Evolutionary conservation across 495 filamentous ascomycete species (phyloP), one percentile per base, ranked within the genome.

Genomic region (Hypoxylon fragiforme): DNA sequence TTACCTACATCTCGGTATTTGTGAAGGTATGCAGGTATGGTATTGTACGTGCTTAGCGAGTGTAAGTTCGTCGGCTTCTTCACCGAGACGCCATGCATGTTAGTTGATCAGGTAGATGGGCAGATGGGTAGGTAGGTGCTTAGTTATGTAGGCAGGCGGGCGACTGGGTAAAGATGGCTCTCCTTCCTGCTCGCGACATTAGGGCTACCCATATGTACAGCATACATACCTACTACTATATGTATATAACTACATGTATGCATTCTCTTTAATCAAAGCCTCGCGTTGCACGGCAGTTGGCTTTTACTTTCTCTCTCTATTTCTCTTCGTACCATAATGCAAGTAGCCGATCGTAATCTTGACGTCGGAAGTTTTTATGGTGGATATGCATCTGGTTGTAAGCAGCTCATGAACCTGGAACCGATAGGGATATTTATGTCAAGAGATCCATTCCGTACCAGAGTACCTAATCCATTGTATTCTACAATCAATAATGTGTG

Each of bases 271-370:
- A 7, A 13, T 34, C 31, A 13, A 24, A 11, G n/a, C 28, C 21
- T 49, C 45, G 21, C 34, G 32, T 57, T 39, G 14, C 42, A 51
- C 54, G 34, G 24, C 47, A 12, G 19, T 37, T 26, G n/a, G 41
- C 24, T 40, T 22, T n/a, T n/a, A n/a, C n/a, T n/a, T n/a, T n/a
- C n/a, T n/a, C n/a, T n/a, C n/a, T n/a, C n/a, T n/a, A n/a, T n/a
- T n/a, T n/a, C n/a, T n/a, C n/a, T n/a, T 47, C 24, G 44, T 47
- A 15, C n/a, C 38, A 44, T 44, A 15, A 37, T 38, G 32, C 32
- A 19, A 16, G 8, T 36, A 30, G 58, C 45, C 48, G 58, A 57
- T 62, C 58, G 43, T 34, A 62, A 62, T 62, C 46, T 51, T 35
- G 13, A 35, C 14, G 26, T 15, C 15, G 41, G 26, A 44, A 37